These are phyloP conservation scores for Colletotrichum aenigma DNA, from an alignment of 2,329 filamentous ascomycete genomes.

Conservation along the genomic window DNA sequence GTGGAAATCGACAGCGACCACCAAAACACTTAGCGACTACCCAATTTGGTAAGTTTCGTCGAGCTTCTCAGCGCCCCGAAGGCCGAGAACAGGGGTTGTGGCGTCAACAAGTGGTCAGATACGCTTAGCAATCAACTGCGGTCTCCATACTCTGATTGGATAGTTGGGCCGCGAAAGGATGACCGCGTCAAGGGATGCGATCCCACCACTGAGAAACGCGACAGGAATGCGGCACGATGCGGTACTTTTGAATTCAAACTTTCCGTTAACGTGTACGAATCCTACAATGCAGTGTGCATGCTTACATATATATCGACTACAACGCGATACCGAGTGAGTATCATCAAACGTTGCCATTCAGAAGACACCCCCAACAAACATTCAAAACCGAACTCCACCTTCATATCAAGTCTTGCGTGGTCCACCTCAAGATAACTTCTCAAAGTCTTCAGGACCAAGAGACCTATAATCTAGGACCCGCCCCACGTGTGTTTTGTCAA, in stretches of 20 bases:
- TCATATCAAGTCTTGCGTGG: too few species aligned
- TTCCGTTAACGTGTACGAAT: not conserved
- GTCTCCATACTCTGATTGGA: not conserved
- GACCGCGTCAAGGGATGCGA: not conserved
- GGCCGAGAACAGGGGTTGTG: not conserved
- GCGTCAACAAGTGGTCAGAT: not conserved
- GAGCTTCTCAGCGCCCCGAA: not conserved
- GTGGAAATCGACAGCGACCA: not conserved
- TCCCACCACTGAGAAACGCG: not conserved
- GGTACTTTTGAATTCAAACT: not conserved
- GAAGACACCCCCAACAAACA: too few species aligned
- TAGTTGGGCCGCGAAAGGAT: not conserved
- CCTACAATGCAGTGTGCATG: not conserved
- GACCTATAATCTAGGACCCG: too few species aligned
- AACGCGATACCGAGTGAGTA: too few species aligned
- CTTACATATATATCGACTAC: too few species aligned
- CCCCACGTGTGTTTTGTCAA: conserved; percentile 41
- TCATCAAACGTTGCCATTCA: too few species aligned
- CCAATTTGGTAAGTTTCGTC: not conserved
- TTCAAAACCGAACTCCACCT: too few species aligned
- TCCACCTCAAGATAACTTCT: too few species aligned
- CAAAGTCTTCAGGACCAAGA: too few species aligned
- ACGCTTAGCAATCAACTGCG: not conserved
- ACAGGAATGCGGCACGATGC: not conserved
- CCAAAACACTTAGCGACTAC: not conserved